Evolutionary conservation across 495 filamentous ascomycete species (phyloP).

Genomic region (Amniculicola lignicola): DNA sequence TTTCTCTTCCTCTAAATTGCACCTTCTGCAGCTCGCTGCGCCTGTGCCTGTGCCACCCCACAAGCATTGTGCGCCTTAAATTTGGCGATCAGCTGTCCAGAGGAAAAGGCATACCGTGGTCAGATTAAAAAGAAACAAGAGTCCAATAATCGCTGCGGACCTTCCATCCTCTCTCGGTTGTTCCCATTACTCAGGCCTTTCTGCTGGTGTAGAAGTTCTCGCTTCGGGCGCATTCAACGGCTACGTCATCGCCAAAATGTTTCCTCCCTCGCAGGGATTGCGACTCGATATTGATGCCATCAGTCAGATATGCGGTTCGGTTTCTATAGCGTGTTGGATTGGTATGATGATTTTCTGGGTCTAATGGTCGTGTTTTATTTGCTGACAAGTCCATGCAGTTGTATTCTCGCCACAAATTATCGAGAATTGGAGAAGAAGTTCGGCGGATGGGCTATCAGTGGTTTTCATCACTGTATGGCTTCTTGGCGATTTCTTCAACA

Average conservation of each 20-base stretch:
- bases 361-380: background rate
- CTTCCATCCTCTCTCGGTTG: no score
- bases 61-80: no score
- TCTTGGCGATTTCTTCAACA: slow-evolving; percentile 93
- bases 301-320: slow-evolving; percentile 86
- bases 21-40: no score
- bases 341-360: slow-evolving; percentile 6
- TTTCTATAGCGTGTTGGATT: slow-evolving; percentile 96
- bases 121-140: no score
- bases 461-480: slow-evolving; percentile 90
- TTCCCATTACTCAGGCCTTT: no score
- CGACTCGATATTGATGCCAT: slow-evolving; percentile 80
- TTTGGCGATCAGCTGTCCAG: no score
- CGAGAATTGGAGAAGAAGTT: slow-evolving; percentile 84
- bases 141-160: no score
- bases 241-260: slow-evolving; percentile 51
- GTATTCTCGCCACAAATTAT: slow-evolving; percentile 97
- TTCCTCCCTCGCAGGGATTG: slow-evolving; percentile 62
- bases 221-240: background rate
- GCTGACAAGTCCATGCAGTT: slow-evolving; percentile 50
- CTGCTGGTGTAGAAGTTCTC: no score
- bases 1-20: no score
- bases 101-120: no score
- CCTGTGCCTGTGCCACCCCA: no score
- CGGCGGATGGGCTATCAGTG: slow-evolving; percentile 84